Evolutionary conservation across 2,329 filamentous ascomycete genomes (phyloP), one percentile per base, ranked within the genome.

Genomic region (Pezicula radicicola): DNA sequence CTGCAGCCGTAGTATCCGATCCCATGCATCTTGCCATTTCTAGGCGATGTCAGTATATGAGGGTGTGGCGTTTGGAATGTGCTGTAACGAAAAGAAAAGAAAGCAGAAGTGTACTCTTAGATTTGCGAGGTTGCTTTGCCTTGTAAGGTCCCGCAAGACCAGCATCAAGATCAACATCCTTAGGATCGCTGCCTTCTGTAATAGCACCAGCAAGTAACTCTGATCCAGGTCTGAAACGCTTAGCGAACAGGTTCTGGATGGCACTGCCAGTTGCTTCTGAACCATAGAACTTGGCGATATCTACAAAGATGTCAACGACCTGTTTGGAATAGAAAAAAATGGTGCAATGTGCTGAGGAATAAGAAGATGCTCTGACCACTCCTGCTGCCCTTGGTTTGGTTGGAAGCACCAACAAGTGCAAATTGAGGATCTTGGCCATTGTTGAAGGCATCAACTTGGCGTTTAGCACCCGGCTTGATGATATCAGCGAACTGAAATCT

Each of bases 171-270:
- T 46, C 43, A 30, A 46, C 25, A 44, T 53, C 45, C 45, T 49
- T 49, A 4, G 49, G 51, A 49, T 56, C 53, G 18, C 43, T 48
- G 28, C 48, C 54, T 35, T 40, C 16, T 13, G 28, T 18, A 36
- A 51, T 39, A 15, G 28, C 35, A 15, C 52, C 46, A 12, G 33
- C 40, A 25, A 56, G 47, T 25, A 46, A 43, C 33, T 54, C 54
- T 36, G 44, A 39, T 41, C 50, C 46, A 35, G 51, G 48, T 27
- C 3, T 25, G 13, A 53, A 46, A 19, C 42, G 21, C n/a, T 48
- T 33, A 7, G 35, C 18, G 18, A 80, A 77, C 48, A 76, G 76
- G 60, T 81, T 79, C 57, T 80, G 74, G 28, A 80, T 65, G 27
- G 72, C 72, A 53, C 71, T 65, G 40, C 70, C 68, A 19, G 75